Conservation (phyloP, 768 basidiomycete genomes). For the Tricholoma saponaceum region DNA sequence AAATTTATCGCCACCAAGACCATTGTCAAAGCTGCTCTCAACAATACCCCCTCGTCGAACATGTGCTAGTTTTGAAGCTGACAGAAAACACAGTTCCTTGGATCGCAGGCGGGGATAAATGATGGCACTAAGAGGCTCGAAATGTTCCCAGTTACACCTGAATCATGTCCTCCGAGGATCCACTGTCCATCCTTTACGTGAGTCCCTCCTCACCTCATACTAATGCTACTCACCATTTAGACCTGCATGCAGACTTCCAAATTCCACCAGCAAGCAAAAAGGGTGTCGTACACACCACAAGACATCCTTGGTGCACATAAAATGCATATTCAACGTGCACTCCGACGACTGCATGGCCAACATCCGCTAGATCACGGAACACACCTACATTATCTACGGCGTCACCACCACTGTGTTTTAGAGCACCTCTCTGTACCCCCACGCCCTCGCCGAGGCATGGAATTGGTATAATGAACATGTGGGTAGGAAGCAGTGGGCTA, state of each 20-base stretch:
- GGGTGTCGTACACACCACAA: conserved; percentile 90
- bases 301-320: conserved; percentile 88
- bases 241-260: too few species aligned
- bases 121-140: conserved; percentile 93
- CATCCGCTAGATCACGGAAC: conserved; percentile 98
- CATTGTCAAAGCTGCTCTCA: conserved; percentile 92
- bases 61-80: conserved; percentile 84
- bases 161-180: conserved; percentile 90
- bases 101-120: conserved; percentile 81
- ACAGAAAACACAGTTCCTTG: conserved; percentile 83
- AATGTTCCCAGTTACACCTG: conserved; percentile 86
- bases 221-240: too few species aligned
- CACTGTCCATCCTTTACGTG: conserved; percentile 97
- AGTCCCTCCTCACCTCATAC: conserved; percentile 43
- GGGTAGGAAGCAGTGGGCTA: conserved; percentile 81
- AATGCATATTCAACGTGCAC: conserved; percentile 97
- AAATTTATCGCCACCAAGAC: conserved; percentile 92
- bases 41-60: conserved; percentile 82
- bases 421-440: conserved; percentile 97
- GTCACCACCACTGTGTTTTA: conserved; percentile 91
- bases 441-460: conserved; percentile 99
- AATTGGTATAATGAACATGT: conserved; percentile 98
- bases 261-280: too few species aligned
- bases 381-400: conserved; percentile 94
- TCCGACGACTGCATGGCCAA: conserved; percentile 99